Conservation (phyloP, 306 rosid species). For the Fragaria iinumae region DNA sequence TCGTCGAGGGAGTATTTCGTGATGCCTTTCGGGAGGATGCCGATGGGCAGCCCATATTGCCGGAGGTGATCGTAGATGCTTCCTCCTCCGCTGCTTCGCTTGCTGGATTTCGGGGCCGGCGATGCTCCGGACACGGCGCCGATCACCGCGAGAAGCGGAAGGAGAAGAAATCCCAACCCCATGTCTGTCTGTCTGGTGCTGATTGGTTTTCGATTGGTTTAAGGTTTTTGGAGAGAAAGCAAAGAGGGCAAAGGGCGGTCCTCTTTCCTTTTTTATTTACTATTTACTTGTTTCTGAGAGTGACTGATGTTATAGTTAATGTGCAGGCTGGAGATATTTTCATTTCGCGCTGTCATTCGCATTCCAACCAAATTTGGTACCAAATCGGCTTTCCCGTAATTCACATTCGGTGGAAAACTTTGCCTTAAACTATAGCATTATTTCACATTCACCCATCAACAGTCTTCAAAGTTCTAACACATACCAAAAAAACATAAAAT, state of each 20-base stretch:
- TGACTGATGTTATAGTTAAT: too few relatives aligned
- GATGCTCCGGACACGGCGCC: neutral
- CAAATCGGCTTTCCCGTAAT: too few relatives aligned
- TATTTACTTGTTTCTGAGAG: too few relatives aligned
- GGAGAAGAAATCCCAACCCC: neutral
- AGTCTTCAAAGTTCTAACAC: neutral
- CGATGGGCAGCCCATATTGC: conserved; percentile 74
- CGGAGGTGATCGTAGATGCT: conserved; percentile 69
- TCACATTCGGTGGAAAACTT: neutral
- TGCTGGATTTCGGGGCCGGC: neutral
- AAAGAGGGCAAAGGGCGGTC: too few relatives aligned
- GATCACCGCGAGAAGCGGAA: neutral
- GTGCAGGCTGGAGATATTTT: too few relatives aligned
- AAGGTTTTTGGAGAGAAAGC: conserved; percentile 1
- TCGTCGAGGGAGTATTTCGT: conserved; percentile 44
- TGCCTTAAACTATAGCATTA: neutral
- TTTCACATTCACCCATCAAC: neutral
- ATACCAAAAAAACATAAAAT: neutral
- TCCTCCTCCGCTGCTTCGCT: neutral
- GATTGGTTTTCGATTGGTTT: neutral
- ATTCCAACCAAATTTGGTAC: too few relatives aligned
- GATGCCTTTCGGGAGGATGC: conserved; percentile 71
- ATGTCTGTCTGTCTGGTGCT: neutral
- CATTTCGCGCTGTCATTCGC: too few relatives aligned
- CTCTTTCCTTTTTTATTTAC: too few relatives aligned